Percentiles rank a stretch among this genome's conserved stretches.
Evolutionary conservation across 805 yeast species (phyloP).

Genomic region (Spathaspora gorwiae): DNA sequence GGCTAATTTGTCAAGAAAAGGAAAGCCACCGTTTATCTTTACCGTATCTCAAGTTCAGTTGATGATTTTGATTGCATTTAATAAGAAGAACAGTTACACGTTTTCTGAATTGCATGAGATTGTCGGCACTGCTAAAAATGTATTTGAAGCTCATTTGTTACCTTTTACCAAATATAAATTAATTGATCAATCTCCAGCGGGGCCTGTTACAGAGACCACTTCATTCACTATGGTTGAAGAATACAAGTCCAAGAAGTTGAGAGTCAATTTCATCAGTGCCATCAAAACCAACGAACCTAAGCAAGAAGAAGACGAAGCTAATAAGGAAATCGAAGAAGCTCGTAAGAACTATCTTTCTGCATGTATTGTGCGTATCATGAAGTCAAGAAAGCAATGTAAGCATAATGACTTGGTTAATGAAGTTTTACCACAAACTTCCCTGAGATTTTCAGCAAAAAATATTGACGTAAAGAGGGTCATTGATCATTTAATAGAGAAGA

Average conservation of each 20-base stretch:
- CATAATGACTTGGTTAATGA: slow-evolving; percentile 83
- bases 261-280: slow-evolving; percentile 70
- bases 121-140: slow-evolving; percentile 63
- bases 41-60: slow-evolving; percentile 83
- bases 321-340: slow-evolving; percentile 79
- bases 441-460: slow-evolving; percentile 79
- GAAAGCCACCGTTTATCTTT: slow-evolving; percentile 75
- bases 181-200: slow-evolving; percentile 61
- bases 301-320: slow-evolving; percentile 69
- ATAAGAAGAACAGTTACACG: slow-evolving; percentile 58
- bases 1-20: slow-evolving; percentile 77
- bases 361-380: slow-evolving; percentile 94
- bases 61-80: slow-evolving; percentile 81
- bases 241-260: slow-evolving; percentile 78
- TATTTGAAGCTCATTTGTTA: slow-evolving; percentile 68
- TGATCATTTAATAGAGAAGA: slow-evolving; percentile 79
- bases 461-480: slow-evolving; percentile 84
- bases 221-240: slow-evolving; percentile 69
- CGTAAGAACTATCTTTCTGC: slow-evolving; percentile 84
- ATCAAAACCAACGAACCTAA: slow-evolving; percentile 53
- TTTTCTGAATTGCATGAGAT: slow-evolving; percentile 56
- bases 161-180: slow-evolving; percentile 80
- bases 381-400: slow-evolving; percentile 75
- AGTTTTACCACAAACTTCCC: slow-evolving; percentile 77
- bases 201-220: slow-evolving; percentile 43